Conservation (phyloP, 495 filamentous ascomycete species). For the Halenospora varia region DNA sequence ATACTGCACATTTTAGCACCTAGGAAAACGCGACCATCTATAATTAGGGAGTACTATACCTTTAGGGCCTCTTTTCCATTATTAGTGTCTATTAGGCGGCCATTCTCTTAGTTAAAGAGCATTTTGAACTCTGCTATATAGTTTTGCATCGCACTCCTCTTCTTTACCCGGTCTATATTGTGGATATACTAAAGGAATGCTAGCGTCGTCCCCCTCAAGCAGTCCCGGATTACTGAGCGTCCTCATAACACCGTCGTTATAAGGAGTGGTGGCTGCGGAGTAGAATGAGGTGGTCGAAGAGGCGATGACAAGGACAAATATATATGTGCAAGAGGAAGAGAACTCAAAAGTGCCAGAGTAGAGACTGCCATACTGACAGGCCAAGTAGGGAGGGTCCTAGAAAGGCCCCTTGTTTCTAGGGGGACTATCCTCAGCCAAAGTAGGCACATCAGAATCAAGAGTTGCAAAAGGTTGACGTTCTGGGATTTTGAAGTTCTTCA, state of each 20-base stretch:
- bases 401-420: not conserved
- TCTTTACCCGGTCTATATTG: conserved; percentile 22
- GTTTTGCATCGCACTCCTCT: conserved; percentile 13
- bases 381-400: no score
- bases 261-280: not conserved
- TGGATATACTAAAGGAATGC: conserved; percentile 24
- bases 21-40: conserved; percentile 8
- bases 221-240: conserved; percentile 14
- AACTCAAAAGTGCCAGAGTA: no score
- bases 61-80: conserved; percentile 28
- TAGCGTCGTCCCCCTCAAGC: conserved; percentile 25
- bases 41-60: conserved; percentile 26
- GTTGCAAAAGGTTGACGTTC: not conserved
- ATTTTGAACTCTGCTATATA: conserved; percentile 28
- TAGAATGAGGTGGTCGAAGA: conserved; percentile 1
- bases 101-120: conserved; percentile 20
- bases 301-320: conserved; percentile 3
- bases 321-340: conserved; percentile 1
- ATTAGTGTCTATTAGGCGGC: conserved; percentile 26
- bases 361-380: conserved; percentile 1
- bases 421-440: not conserved
- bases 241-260: not conserved
- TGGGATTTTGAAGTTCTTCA: no score
- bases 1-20: conserved; percentile 26
- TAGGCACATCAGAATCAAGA: not conserved